Evolutionary conservation across 352 stramenopile genomes (phyloP).

Genomic region (Phytophthora europaea): DNA sequence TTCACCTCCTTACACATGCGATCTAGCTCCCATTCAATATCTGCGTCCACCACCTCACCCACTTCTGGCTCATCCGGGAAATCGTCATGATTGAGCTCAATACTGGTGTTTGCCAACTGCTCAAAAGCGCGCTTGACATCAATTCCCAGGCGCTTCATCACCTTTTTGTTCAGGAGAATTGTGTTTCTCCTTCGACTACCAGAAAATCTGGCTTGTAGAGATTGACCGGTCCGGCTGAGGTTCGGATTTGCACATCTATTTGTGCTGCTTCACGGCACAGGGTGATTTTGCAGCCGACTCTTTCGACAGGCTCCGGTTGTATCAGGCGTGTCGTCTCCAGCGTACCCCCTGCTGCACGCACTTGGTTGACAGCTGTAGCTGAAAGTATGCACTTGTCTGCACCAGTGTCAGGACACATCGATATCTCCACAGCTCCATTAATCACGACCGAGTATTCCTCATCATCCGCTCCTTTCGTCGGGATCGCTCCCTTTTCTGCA

Average conservation of each 20-base stretch:
- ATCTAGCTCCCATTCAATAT: constrained; percentile 6
- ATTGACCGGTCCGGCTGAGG: constrained; percentile 16
- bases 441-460: constrained; percentile 8
- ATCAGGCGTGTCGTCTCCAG: background rate
- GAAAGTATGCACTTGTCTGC: background rate
- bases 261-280: background rate
- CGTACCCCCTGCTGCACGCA: too few relatives aligned
- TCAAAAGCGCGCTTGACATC: constrained; percentile 24
- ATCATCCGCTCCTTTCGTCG: background rate
- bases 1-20: constrained; percentile 9
- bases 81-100: constrained; percentile 15
- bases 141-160: constrained; percentile 20
- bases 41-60: background rate
- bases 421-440: constrained; percentile 13
- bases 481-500: background rate
- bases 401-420: constrained; percentile 18
- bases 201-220: constrained; percentile 16
- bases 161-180: constrained; percentile 6
- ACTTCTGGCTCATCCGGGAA: constrained; percentile 10
- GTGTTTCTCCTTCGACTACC: background rate
- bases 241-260: constrained; percentile 20
- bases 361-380: too few relatives aligned
- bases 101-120: constrained; percentile 21
- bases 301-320: background rate
- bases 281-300: background rate